Evolutionary conservation across 768 basidiomycete genomes (phyloP).

Genomic region (Suillus paluster): DNA sequence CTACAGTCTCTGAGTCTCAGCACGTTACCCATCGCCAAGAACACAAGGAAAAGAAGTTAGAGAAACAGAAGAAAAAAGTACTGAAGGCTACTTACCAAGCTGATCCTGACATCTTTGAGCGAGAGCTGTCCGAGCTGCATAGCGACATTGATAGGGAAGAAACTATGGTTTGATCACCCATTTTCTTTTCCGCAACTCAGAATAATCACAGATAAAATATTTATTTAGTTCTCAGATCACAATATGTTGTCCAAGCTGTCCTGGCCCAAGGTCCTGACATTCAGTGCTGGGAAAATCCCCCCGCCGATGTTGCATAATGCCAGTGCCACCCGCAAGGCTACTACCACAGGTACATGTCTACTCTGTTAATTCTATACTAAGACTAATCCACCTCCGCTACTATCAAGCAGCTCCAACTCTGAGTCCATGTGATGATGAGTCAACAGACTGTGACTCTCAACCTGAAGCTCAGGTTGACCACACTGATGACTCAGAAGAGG

Average conservation of each 20-base stretch:
- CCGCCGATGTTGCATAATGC: background rate
- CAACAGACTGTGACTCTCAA: background rate
- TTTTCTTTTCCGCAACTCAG: background rate
- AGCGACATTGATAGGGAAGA: constrained; percentile 10
- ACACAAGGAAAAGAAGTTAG: background rate
- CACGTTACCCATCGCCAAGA: background rate
- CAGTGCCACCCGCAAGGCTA: background rate
- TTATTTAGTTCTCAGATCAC: background rate
- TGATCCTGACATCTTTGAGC: constrained; percentile 2
- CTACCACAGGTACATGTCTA: background rate
- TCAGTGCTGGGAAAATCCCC: background rate
- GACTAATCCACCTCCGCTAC: background rate
- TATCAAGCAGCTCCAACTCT: background rate
- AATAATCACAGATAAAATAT: background rate
- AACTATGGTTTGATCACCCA: constrained; percentile 5
- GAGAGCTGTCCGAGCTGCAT: background rate
- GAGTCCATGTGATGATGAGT: background rate
- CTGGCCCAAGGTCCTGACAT: background rate
- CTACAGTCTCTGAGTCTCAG: background rate
- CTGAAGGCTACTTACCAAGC: background rate
- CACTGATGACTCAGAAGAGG: background rate
- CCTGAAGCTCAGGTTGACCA: background rate
- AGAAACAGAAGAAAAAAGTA: background rate
- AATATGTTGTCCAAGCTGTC: background rate
- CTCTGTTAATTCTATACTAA: background rate